These are phyloP conservation scores for Pistacia atlantica DNA, from an alignment of 345 rosid species.

Conservation along the genomic window DNA sequence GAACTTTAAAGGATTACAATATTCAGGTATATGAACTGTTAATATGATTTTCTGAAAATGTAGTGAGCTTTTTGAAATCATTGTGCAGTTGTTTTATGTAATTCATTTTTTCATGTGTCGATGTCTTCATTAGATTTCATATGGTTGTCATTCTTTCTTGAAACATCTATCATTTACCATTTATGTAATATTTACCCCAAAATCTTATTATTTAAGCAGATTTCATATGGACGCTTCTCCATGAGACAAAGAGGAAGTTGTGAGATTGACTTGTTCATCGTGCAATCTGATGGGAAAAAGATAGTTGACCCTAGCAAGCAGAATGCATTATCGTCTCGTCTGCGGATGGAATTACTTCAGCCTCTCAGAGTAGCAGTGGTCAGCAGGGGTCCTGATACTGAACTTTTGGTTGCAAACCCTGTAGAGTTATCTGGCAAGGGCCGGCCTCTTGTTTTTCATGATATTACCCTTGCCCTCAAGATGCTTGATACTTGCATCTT, in stretches of 20 bases:
- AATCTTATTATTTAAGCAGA: constrained; percentile 41
- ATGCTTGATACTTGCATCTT: constrained; percentile 75
- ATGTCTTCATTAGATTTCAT: neutral
- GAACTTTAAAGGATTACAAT: constrained; percentile 92
- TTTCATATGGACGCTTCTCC: constrained; percentile 87
- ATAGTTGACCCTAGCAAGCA: constrained; percentile 84
- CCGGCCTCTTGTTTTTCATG: constrained; percentile 89
- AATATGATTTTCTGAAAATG: neutral
- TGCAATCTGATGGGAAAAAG: constrained; percentile 86
- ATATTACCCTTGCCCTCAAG: constrained; percentile 84
- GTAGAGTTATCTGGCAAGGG: constrained; percentile 95
- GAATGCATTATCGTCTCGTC: constrained; percentile 57
- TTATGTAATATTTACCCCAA: neutral
- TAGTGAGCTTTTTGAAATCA: neutral
- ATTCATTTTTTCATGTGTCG: neutral
- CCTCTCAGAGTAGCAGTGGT: constrained; percentile 83
- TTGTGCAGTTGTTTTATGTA: neutral
- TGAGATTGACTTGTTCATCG: constrained; percentile 86
- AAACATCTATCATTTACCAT: neutral
- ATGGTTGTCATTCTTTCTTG: neutral
- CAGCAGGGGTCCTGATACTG: constrained; percentile 89
- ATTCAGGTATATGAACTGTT: constrained; percentile 63
- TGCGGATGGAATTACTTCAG: constrained; percentile 65
- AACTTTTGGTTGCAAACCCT: constrained; percentile 88
- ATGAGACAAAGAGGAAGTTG: constrained; percentile 57